Evolutionary conservation across 1,284 basidiomycete species (phyloP).

Genomic region (Mycosarcoma mackinlayi): DNA sequence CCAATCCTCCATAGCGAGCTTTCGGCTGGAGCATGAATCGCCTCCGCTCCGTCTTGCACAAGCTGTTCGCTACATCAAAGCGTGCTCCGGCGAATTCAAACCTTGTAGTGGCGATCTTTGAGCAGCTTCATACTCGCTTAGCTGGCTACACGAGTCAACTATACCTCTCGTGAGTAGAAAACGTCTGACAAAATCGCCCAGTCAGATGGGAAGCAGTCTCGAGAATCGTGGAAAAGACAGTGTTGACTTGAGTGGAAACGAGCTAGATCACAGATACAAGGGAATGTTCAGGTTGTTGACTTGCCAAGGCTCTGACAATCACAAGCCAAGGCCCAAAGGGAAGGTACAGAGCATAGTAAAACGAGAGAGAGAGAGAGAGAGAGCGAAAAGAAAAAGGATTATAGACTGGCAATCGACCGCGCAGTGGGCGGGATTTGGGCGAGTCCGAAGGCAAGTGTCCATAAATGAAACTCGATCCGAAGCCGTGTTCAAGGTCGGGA

Average conservation of each 20-base stretch:
- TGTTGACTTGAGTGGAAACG: not conserved
- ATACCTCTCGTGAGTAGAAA: no score
- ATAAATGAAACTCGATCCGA: no score
- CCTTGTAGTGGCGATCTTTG: constrained; percentile 4
- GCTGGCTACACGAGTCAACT: no score
- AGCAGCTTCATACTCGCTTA: not conserved
- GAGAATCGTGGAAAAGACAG: constrained; percentile 7
- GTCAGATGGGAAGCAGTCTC: no score
- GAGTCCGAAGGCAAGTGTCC: no score
- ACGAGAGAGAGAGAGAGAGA: not conserved
- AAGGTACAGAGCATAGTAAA: not conserved
- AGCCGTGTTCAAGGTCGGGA: no score
- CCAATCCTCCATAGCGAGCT: no score
- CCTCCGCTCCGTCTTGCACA: no score
- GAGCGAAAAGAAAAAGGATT: not conserved
- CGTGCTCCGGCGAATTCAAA: not conserved
- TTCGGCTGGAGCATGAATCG: no score
- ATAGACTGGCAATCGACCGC: constrained; percentile 12
- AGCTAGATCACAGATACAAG: constrained; percentile 17
- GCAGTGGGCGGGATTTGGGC: constrained; percentile 5
- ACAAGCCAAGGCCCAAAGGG: not conserved
- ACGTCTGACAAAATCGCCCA: no score
- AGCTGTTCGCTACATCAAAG: no score
- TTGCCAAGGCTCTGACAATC: not conserved
- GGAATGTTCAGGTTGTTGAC: constrained; percentile 3